A percentile compares a stretch with the other conserved stretches of the same genome.
Conservation (phyloP, 2,329 filamentous ascomycete species). For the Penicillium sp. region DNA sequence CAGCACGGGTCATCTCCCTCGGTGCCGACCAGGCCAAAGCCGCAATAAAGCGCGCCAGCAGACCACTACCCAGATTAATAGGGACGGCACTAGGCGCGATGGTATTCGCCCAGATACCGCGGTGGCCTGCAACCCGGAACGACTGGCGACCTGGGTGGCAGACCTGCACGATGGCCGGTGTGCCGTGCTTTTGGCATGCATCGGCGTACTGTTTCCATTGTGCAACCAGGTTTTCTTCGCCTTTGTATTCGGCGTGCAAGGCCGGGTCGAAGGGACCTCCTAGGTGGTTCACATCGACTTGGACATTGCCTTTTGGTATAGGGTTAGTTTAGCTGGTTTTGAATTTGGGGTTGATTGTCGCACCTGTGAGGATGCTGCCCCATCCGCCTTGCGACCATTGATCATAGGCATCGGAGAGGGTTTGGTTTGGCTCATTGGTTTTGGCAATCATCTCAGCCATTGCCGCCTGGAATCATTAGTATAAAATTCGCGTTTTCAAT, state of each 20-base stretch:
- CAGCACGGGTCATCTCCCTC: constrained; percentile 54
- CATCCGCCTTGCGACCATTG: constrained; percentile 51
- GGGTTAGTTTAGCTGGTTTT: background rate
- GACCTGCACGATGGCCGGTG: constrained; percentile 46
- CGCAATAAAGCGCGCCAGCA: constrained; percentile 35
- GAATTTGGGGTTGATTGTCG: background rate
- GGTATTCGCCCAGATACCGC: constrained; percentile 32
- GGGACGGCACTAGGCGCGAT: constrained; percentile 44
- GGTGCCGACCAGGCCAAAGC: constrained; percentile 50
- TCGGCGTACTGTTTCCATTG: constrained; percentile 32
- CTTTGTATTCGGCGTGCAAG: constrained; percentile 27
- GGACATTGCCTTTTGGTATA: constrained; percentile 36
- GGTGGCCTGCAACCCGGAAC: constrained; percentile 39
- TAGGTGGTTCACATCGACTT: constrained; percentile 47
- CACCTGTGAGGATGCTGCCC: constrained; percentile 46
- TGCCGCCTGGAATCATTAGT: constrained; percentile 40
- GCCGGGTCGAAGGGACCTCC: constrained; percentile 33
- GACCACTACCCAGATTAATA: constrained; percentile 39
- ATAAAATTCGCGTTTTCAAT: background rate
- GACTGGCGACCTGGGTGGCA: constrained; percentile 49
- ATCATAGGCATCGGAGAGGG: constrained; percentile 50
- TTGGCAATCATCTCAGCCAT: constrained; percentile 48
- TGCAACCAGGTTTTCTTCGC: constrained; percentile 18
- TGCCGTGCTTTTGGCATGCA: constrained; percentile 39
- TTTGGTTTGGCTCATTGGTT: constrained; percentile 45